Percentiles rank a stretch among this genome's conserved stretches.
Conservation (phyloP, 1,284 basidiomycete genomes). For the Tylopilus sp. region DNA sequence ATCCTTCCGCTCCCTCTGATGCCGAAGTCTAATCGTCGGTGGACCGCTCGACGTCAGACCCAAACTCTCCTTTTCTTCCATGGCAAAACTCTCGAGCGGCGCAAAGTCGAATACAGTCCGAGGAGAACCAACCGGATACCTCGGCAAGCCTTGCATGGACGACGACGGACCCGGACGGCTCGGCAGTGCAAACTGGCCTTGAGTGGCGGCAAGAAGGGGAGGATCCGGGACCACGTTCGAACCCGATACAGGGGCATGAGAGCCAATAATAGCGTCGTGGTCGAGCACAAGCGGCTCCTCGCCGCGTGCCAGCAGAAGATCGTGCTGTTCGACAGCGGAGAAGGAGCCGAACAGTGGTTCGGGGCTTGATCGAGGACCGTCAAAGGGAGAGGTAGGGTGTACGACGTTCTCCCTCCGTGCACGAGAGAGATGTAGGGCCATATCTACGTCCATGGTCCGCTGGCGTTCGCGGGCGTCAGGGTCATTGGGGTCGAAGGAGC, state of each 20-base stretch:
- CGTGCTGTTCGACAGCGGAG: constrained; percentile 45
- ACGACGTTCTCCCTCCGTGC: constrained; percentile 66
- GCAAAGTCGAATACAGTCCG: constrained; percentile 70
- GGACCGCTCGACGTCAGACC: constrained; percentile 43
- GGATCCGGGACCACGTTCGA: constrained; percentile 43
- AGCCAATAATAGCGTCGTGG: constrained; percentile 15
- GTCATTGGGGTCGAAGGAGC: constrained; percentile 64
- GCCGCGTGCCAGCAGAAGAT: constrained; percentile 42
- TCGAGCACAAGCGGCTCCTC: constrained; percentile 27
- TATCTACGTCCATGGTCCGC: constrained; percentile 81
- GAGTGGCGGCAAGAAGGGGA: constrained; percentile 40
- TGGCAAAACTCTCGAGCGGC: constrained; percentile 78
- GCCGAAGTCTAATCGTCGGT: constrained; percentile 26
- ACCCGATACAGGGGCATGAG: constrained; percentile 6
- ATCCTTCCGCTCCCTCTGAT: constrained; percentile 9
- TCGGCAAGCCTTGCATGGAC: constrained; percentile 50
- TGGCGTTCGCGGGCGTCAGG: constrained; percentile 72
- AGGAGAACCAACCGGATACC: constrained; percentile 55
- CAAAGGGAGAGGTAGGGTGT: constrained; percentile 30
- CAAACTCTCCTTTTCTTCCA: constrained; percentile 61
- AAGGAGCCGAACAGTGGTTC: constrained; percentile 37
- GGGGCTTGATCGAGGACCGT: constrained; percentile 8
- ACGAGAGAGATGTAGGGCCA: constrained; percentile 77
- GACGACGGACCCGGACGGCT: constrained; percentile 31
- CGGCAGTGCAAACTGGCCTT: constrained; percentile 18